phyloP scores from a whole-genome alignment of 192 early-diverging fungal species.

The Phlyctochytrium planicorne region DNA sequence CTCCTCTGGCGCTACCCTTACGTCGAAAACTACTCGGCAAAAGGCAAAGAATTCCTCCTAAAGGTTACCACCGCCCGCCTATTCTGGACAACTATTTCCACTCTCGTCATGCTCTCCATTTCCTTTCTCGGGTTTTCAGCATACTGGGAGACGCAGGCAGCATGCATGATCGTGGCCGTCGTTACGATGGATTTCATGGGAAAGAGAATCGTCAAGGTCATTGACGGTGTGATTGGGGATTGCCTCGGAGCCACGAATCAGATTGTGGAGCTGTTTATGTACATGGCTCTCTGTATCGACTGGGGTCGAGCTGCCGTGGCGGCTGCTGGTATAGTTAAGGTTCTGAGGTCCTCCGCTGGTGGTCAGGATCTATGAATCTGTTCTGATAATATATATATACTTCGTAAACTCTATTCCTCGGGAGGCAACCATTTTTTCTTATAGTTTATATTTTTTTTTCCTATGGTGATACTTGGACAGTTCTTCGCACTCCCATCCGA shows the following conservation, averaged over 20 bases:
- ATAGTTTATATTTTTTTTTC: no score
- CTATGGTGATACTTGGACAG: no score
- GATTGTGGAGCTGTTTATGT: conserved; percentile 27
- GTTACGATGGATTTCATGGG: conserved; percentile 20
- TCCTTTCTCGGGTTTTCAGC: conserved; percentile 10
- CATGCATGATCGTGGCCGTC: conserved; percentile 5
- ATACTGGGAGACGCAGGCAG: conserved; percentile 1
- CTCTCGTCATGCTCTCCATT: conserved; percentile 12
- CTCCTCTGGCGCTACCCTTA: conserved; percentile 30
- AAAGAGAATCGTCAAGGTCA: conserved; percentile 17
- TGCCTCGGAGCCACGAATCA: conserved; percentile 36
- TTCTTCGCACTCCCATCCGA: no score
- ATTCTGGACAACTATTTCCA: conserved; percentile 14
- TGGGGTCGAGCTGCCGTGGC: conserved; percentile 6
- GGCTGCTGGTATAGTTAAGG: no score
- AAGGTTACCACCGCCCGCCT: conserved; percentile 23
- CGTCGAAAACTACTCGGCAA: conserved; percentile 27
- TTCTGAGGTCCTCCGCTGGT: no score
- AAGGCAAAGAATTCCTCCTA: conserved; percentile 34
- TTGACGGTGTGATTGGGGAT: conserved; percentile 39
- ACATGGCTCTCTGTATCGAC: conserved; percentile 20
- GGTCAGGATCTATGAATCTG: no score
- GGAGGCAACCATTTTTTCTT: no score
- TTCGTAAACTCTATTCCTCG: no score
- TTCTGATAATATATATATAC: no score